These are phyloP conservation scores for Boehmeria nivea DNA, from an alignment of 306 rosid genomes.

Conservation along the genomic window DNA sequence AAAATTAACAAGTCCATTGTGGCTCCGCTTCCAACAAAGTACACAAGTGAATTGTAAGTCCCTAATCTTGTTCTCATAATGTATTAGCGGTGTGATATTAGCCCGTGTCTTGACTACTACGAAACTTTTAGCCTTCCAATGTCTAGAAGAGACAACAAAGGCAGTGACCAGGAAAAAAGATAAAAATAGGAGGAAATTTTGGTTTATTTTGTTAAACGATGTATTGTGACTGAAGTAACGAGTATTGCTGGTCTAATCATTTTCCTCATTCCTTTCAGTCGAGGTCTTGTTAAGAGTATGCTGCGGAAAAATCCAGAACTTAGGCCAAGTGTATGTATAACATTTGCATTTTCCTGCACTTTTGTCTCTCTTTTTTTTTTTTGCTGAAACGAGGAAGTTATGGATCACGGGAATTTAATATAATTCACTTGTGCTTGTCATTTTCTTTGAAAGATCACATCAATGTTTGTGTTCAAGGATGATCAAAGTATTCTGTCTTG, in stretches of 20 bases:
- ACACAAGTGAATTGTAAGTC: conserved; percentile 87
- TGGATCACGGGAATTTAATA: no score
- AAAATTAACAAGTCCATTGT: conserved; percentile 93
- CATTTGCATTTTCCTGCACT: conserved; percentile 16
- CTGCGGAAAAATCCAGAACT: conserved; percentile 98
- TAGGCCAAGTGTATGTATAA: conserved; percentile 85
- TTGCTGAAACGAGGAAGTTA: no score
- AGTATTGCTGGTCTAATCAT: conserved; percentile 17
- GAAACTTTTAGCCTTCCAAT: no score
- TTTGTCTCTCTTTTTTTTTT: background rate
- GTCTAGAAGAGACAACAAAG: no score
- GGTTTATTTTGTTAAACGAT: no score
- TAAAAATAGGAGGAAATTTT: no score
- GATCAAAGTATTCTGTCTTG: conserved; percentile 16
- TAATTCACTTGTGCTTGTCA: no score
- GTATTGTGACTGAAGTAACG: no score
- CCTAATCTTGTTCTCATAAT: conserved; percentile 5
- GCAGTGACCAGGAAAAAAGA: no score
- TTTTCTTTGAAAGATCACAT: no score
- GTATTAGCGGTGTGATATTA: no score
- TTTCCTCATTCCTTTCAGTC: conserved; percentile 55
- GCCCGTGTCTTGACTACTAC: no score
- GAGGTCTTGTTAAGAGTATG: conserved; percentile 92
- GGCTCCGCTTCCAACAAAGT: conserved; percentile 93
- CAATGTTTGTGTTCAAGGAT: background rate